Base-by-base conservation (phyloP, 2,329 filamentous ascomycete species). In the Parasarocladium wereldwijsianum region DNA sequence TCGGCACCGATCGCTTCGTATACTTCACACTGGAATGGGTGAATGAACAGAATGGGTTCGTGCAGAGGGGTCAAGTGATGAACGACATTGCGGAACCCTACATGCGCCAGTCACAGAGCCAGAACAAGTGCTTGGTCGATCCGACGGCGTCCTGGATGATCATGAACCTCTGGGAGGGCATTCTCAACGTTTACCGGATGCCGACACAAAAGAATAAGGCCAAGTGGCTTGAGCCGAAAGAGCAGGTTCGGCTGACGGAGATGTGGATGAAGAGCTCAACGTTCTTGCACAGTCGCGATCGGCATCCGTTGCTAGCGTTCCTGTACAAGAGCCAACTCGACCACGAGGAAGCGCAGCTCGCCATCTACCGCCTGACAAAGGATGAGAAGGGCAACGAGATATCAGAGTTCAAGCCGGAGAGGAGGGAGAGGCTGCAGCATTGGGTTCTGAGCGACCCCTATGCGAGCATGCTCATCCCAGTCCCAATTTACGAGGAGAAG, bases 21-120 rank as follows among this genome's bases (percentile, higher is more conserved):
- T 96, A 93, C 57, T 93, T 96, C 51, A 93, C 84, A 2, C 54
- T 93, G 13, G 74, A 67, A 11, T 98, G 90, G 86, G 75, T 94
- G 42, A 45, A 64, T 1, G 52, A 66, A 47, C 59, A 46, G 4
- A 53, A 53, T 13, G 50, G 58, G 34, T 51, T 77, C 3, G 60
- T 67, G 7, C 69, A 64, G 0, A 47, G 66, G 14, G 58, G 65
- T 41, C 57, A 64, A 43, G 43, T 55, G 8, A 65, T 70, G 23
- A 54, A 60, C 23, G 70, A 77, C 37, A 44, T 55, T 2, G 57
- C 65, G 18, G 70, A 76, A 43, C 64, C 59, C 21, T 64, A 72
- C 36, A 69, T 76, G 66, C 63, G 83, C 31, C 80, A 92, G 45
- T 77, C 79, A 6, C 80, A 87, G 50, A 86, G 80, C 35, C 77